A percentile compares a stretch with the other conserved stretches of the same genome.
Evolutionary conservation across 2,329 filamentous ascomycete species (phyloP).

Genomic region (Ascochyta viciae-villosae): DNA sequence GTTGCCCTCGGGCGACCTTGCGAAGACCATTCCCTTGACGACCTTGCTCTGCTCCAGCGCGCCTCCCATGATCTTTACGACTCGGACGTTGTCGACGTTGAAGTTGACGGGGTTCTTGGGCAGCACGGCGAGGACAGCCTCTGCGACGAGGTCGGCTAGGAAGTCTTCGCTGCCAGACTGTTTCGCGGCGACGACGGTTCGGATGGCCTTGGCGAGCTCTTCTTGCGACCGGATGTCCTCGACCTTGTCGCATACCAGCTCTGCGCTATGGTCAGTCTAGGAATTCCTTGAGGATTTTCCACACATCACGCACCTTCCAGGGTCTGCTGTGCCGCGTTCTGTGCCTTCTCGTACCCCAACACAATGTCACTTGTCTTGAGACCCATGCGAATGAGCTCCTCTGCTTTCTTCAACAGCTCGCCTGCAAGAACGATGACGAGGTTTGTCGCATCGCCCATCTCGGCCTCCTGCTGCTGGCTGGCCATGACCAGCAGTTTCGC

Average conservation of each 20-base stretch:
- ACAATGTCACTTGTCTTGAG: conserved; percentile 98
- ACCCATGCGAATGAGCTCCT: conserved; percentile 95
- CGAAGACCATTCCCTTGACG: conserved; percentile 98
- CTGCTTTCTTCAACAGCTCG: conserved; percentile 94
- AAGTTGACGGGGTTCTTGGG: conserved; percentile 96
- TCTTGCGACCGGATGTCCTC: conserved; percentile 79
- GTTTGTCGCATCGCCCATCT: conserved; percentile 99
- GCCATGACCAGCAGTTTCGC: conserved; percentile 99
- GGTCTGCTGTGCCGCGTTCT: conserved; percentile 82
- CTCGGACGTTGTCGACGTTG: conserved; percentile 98
- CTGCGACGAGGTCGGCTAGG: conserved; percentile 84
- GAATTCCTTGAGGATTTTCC: background rate
- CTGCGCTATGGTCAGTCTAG: conserved; percentile 50
- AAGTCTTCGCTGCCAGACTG: conserved; percentile 93
- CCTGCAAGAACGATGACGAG: conserved; percentile 95
- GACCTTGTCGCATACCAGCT: conserved; percentile 89
- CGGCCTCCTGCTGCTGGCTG: conserved; percentile 96
- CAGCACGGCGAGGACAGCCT: conserved; percentile 82
- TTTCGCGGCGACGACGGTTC: conserved; percentile 95
- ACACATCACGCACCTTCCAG: conserved; percentile 68
- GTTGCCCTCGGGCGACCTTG: conserved; percentile 86
- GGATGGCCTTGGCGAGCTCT: conserved; percentile 92
- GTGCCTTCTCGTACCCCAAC: conserved; percentile 92
- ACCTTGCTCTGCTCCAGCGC: conserved; percentile 93
- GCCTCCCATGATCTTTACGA: conserved; percentile 99